Percentiles rank a stretch among this genome's conserved stretches.
Evolutionary conservation across 345 rosid genomes (phyloP).

Genomic region (Eucalyptus tenuipes): DNA sequence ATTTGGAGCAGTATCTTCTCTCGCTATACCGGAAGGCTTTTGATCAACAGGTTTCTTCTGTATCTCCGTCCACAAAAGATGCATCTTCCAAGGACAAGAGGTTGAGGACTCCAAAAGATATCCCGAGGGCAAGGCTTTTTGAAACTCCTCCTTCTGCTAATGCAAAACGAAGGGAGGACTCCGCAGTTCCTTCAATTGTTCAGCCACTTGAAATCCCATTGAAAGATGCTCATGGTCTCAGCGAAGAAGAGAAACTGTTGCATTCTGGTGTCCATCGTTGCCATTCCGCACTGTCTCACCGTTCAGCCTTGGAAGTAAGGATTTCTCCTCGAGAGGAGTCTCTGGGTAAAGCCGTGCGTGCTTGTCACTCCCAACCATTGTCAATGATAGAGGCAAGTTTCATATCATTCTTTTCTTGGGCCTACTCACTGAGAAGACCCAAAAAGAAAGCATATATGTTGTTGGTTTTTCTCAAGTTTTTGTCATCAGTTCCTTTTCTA

Average conservation of each 20-base stretch:
- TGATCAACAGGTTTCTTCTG: slow-evolving; percentile 48
- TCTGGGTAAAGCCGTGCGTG: slow-evolving; percentile 41
- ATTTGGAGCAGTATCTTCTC: slow-evolving; percentile 89
- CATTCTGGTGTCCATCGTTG: slow-evolving; percentile 65
- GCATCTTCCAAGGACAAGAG: slow-evolving; percentile 24
- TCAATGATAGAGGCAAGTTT: slow-evolving; percentile 63
- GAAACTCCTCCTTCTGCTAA: slow-evolving; percentile 8
- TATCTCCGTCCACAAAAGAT: slow-evolving; percentile 14
- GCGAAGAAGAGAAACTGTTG: slow-evolving; percentile 24
- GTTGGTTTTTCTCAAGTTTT: not conserved
- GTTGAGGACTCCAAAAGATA: slow-evolving; percentile 29
- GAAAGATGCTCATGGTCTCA: slow-evolving; percentile 14
- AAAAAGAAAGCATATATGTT: not conserved
- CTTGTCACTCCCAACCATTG: slow-evolving; percentile 78
- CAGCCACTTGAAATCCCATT: slow-evolving; percentile 14
- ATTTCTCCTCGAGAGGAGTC: slow-evolving; percentile 43
- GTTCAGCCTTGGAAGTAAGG: slow-evolving; percentile 34
- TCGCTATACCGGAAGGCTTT: slow-evolving; percentile 77
- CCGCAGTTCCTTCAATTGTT: slow-evolving; percentile 23
- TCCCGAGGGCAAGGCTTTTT: slow-evolving; percentile 28
- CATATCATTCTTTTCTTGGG: not conserved
- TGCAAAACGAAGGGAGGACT: slow-evolving; percentile 18
- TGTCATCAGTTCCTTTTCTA: not conserved
- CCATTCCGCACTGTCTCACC: slow-evolving; percentile 73
- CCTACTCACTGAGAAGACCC: not conserved